Percentiles rank a stretch among this genome's conserved stretches.
Conservation (phyloP, 164 flowering plant genomes). For the Cinnamomum chago region DNA sequence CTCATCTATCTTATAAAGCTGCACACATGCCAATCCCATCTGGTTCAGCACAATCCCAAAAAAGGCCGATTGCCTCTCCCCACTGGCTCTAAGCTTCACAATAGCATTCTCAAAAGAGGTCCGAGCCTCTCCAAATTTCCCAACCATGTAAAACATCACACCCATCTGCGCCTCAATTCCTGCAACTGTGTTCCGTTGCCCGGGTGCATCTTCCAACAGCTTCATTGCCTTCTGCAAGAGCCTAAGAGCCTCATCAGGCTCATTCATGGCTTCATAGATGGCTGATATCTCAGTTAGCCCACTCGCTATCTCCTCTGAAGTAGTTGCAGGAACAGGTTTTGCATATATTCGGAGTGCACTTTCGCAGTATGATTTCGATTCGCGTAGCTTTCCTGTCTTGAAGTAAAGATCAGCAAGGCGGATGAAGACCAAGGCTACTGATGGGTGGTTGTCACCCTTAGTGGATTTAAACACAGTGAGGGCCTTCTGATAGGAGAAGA, state of each 20-base stretch:
- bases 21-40: slow-evolving; percentile 94
- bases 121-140: slow-evolving; percentile 75
- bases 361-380: slow-evolving; percentile 91
- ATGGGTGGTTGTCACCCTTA: slow-evolving; percentile 85
- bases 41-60: slow-evolving; percentile 94
- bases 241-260: slow-evolving; percentile 89
- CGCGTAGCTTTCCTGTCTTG: slow-evolving; percentile 89
- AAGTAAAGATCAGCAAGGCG: slow-evolving; percentile 90
- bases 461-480: slow-evolving; percentile 95
- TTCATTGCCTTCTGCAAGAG: slow-evolving; percentile 87
- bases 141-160: slow-evolving; percentile 82
- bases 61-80: slow-evolving; percentile 93
- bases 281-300: slow-evolving; percentile 90
- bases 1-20: slow-evolving; percentile 88
- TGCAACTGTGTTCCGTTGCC: slow-evolving; percentile 83
- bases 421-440: slow-evolving; percentile 88
- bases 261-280: slow-evolving; percentile 84
- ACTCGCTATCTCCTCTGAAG: slow-evolving; percentile 79
- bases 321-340: slow-evolving; percentile 91
- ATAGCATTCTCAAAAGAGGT: slow-evolving; percentile 76
- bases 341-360: slow-evolving; percentile 83
- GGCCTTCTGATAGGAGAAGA: slow-evolving; percentile 96
- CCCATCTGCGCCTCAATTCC: slow-evolving; percentile 98
- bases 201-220: slow-evolving; percentile 83
- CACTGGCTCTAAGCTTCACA: slow-evolving; percentile 75